Evolutionary conservation across 2,329 filamentous ascomycete genomes (phyloP).

Genomic region (Penicillium sp.): DNA sequence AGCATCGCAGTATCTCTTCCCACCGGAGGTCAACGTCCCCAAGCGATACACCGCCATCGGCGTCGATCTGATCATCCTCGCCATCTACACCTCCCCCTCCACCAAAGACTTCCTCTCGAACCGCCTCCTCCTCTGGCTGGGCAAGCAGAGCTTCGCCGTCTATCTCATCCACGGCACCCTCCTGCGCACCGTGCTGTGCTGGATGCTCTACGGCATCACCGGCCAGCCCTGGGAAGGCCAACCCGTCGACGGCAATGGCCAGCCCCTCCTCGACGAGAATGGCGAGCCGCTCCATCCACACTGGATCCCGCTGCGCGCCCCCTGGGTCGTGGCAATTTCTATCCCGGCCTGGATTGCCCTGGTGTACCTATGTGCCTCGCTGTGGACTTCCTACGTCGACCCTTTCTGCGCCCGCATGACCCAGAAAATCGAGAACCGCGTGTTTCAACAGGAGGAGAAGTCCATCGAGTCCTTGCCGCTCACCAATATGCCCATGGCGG

Average conservation of each 20-base stretch:
- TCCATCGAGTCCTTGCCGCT: conserved; percentile 16
- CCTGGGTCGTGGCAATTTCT: conserved; percentile 39
- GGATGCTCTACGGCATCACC: conserved; percentile 53
- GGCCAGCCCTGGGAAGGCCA: conserved; percentile 46
- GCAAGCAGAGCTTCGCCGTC: conserved; percentile 56
- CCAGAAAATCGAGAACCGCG: conserved; percentile 46
- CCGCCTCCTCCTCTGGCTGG: conserved; percentile 53
- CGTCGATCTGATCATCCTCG: conserved; percentile 50
- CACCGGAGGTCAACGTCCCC: conserved; percentile 43
- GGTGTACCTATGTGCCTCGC: conserved; percentile 48
- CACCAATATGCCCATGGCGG: too few relatives aligned
- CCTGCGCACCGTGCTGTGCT: conserved; percentile 50
- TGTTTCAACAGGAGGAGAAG: conserved; percentile 47
- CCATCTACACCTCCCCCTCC: conserved; percentile 51
- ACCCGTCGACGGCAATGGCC: too few relatives aligned
- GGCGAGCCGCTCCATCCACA: conserved; percentile 34
- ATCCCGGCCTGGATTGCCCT: conserved; percentile 48
- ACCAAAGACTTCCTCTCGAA: conserved; percentile 52
- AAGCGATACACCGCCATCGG: conserved; percentile 51
- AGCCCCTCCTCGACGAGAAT: conserved; percentile 16
- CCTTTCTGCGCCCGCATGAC: conserved; percentile 49
- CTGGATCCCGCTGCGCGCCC: too few relatives aligned
- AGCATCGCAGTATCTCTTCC: conserved; percentile 47
- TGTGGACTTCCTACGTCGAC: conserved; percentile 55
- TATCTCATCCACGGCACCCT: conserved; percentile 56